Base-by-base conservation (phyloP, 495 filamentous ascomycete genomes). In the Penicillium goetzii region DNA sequence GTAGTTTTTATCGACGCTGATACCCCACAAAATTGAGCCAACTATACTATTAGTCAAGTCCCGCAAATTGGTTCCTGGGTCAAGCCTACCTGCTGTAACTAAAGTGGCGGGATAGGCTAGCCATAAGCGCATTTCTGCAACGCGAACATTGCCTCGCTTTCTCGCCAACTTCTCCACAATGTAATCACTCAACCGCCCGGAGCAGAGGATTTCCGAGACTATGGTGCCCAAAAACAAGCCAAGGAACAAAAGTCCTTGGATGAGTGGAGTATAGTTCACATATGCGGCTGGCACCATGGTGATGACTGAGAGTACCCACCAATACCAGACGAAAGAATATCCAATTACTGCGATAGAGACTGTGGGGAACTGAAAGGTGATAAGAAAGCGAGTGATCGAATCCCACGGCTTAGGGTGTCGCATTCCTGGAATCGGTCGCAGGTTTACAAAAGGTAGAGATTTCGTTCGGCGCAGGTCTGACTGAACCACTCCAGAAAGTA, bases 231-330 rank as follows among this genome's bases (percentile, higher is more conserved):
- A 65, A 26, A 87, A 77, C 4, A 89, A 71, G 4, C 86, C 86
- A 10, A 86, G 53, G 61, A 84, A 88, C 9, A 88, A 67, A 0
- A 89, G 70, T 3, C 86, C 86, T 64, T 88, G 86, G 30, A 84
- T 82, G 15, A 86, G 70, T 6, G 84, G 81, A 0, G 69, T 66
- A 58, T 83, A 86, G 11, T 69, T 57, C 32, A 69, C 66, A 62
- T 89, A 89, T n/a, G 85, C 86, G 21, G 78, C 76, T 0, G 86
- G 86, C 9, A 87, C 72, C 75, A 85, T 79, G 4, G 86, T 88
- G 25, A 88, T 83, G 12, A 88, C 75, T 0, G 83, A 85, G 8
- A 88, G 64, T 12, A 89, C 71, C 85, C 85, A 88, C 86, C 86
- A 88, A 70, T 88, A 88, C 83, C 83, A 87, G 4, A 77, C 67